These are phyloP conservation scores for Malassezia pachydermatis DNA, from an alignment of 1,284 basidiomycete genomes.

Conservation along the genomic window DNA sequence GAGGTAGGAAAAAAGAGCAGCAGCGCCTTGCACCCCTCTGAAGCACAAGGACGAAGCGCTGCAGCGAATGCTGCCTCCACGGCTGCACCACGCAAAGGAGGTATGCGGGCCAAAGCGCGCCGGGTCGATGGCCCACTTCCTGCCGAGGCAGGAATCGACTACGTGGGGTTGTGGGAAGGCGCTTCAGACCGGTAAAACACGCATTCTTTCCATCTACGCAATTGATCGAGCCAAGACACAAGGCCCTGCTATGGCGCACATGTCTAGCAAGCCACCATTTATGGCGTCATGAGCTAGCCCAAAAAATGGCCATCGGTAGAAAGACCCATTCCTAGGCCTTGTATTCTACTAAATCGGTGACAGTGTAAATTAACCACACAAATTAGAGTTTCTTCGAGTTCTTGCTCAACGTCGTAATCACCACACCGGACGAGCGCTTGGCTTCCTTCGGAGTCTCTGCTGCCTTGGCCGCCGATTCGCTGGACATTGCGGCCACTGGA, in stretches of 20 bases:
- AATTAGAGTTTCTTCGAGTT: background rate
- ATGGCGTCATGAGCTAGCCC: too few species aligned
- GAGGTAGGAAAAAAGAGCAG: background rate
- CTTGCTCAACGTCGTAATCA: too few species aligned
- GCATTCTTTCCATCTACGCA: background rate
- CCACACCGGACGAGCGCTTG: too few species aligned
- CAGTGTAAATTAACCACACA: background rate
- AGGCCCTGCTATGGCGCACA: too few species aligned
- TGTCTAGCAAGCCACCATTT: too few species aligned
- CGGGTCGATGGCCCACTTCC: conserved; percentile 15
- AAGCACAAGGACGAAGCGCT: too few species aligned
- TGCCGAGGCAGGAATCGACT: conserved; percentile 17
- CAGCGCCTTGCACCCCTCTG: background rate
- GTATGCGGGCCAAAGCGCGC: conserved; percentile 5
- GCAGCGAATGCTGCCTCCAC: too few species aligned
- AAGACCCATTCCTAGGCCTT: background rate
- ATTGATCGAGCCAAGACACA: background rate
- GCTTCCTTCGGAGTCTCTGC: too few species aligned
- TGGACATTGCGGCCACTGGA: too few species aligned
- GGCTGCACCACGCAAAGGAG: background rate
- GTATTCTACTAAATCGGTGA: background rate
- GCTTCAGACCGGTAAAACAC: background rate
- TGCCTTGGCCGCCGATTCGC: too few species aligned
- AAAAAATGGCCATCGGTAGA: background rate
- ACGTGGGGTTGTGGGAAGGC: conserved; percentile 12